These are phyloP conservation scores for Cordyceps militaris DNA, from an alignment of 2,329 filamentous ascomycete genomes.

Conservation along the genomic window DNA sequence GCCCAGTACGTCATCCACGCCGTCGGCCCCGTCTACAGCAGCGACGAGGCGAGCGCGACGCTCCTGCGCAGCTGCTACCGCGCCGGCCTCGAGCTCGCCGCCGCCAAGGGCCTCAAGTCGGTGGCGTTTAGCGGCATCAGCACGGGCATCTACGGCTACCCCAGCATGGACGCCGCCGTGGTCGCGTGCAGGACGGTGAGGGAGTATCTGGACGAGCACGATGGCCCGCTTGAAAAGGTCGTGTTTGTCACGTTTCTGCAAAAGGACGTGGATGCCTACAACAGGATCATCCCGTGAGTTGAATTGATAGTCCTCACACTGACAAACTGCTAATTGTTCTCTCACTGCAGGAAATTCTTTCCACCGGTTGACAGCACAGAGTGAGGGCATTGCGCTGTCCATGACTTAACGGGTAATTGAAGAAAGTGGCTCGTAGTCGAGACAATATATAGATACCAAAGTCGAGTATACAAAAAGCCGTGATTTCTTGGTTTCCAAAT, in stretches of 20 bases:
- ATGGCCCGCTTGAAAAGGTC: slow-evolving; percentile 57
- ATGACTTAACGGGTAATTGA: not conserved
- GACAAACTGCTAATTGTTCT: not conserved
- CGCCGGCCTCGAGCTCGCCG: slow-evolving; percentile 65
- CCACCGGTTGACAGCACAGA: not conserved
- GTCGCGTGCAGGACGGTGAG: slow-evolving; percentile 58
- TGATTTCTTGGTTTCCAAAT: not conserved
- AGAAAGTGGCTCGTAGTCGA: not conserved
- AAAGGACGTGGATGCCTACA: slow-evolving; percentile 72
- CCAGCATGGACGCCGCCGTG: slow-evolving; percentile 63
- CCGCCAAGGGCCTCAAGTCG: slow-evolving; percentile 55
- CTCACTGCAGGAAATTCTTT: not conserved
- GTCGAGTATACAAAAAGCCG: not conserved
- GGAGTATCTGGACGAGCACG: slow-evolving; percentile 42
- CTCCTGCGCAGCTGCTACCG: slow-evolving; percentile 60
- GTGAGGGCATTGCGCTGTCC: not conserved
- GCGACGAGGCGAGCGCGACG: slow-evolving; percentile 34
- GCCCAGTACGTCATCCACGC: slow-evolving; percentile 79
- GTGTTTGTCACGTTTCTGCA: slow-evolving; percentile 78
- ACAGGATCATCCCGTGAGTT: slow-evolving; percentile 60
- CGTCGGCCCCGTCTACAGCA: slow-evolving; percentile 72
- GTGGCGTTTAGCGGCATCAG: slow-evolving; percentile 82
- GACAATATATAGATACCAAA: not conserved
- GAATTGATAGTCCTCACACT: not conserved
- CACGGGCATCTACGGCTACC: slow-evolving; percentile 87